These are phyloP conservation scores for Petunia axillaris DNA, from an alignment of 257 asterid species.

Conservation along the genomic window DNA sequence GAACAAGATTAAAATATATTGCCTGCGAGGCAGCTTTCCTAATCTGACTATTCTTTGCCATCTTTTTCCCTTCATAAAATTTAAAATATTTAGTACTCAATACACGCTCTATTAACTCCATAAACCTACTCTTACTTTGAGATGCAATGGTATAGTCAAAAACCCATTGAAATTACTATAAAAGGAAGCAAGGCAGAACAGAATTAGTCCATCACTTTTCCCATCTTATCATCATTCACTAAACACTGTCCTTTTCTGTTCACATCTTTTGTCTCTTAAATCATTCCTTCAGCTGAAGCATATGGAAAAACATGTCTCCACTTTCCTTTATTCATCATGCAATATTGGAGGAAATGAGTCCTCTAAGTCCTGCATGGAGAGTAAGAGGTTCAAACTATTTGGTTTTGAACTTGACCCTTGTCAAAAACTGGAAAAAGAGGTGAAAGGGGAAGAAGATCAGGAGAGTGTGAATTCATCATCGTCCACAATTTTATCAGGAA, in stretches of 20 bases:
- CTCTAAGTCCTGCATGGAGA: conserved; percentile 36
- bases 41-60: conserved; percentile 51
- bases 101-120: not conserved
- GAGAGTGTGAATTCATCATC: conserved; percentile 79
- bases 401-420: conserved; percentile 66
- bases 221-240: conserved; percentile 16
- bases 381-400: conserved; percentile 60
- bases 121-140: conserved; percentile 32
- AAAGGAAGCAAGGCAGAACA: conserved; percentile 39
- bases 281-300: conserved; percentile 9
- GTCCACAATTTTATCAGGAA: conserved; percentile 52
- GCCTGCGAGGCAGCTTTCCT: conserved; percentile 56
- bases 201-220: conserved; percentile 28
- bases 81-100: too few relatives aligned
- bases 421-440: not conserved
- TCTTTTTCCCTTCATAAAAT: not conserved
- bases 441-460: conserved; percentile 34
- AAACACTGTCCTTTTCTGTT: not conserved
- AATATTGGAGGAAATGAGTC: conserved; percentile 34
- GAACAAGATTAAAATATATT: conserved; percentile 21
- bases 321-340: conserved; percentile 31
- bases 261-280: not conserved
- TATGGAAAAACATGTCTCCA: conserved; percentile 50
- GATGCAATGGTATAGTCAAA: conserved; percentile 54
- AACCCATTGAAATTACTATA: conserved; percentile 32